Conservation (phyloP, 257 asterid species). For the Solanum chilense region DNA sequence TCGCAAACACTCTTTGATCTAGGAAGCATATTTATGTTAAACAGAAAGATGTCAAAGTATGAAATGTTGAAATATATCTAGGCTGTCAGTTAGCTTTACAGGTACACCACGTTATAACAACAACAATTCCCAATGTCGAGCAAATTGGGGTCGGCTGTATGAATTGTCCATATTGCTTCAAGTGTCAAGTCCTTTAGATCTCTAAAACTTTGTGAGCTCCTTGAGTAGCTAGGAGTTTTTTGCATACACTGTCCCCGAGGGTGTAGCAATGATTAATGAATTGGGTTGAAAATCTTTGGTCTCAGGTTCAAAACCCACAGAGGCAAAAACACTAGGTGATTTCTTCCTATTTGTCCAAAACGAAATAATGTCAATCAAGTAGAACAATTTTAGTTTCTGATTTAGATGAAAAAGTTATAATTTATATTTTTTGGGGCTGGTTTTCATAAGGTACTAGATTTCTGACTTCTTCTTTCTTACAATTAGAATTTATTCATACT, state of each 20-base stretch:
- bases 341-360: not conserved
- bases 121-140: not conserved
- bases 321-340: not conserved
- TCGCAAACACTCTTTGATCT: not conserved
- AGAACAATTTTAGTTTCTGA: not conserved
- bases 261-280: not conserved
- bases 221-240: not conserved
- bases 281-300: not conserved
- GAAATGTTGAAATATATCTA: not conserved
- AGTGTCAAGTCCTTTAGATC: not conserved
- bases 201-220: not conserved
- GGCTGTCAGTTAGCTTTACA: not conserved
- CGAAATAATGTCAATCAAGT: not conserved
- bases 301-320: not conserved
- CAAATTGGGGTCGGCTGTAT: not conserved
- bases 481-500: no score
- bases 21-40: not conserved
- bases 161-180: not conserved
- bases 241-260: not conserved
- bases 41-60: not conserved
- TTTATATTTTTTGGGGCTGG: not conserved
- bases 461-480: not conserved
- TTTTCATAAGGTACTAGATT: not conserved
- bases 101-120: not conserved
- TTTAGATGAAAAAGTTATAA: not conserved